phyloP scores from a whole-genome alignment of 2,329 filamentous ascomycete species.

The Fusarium luffae region DNA sequence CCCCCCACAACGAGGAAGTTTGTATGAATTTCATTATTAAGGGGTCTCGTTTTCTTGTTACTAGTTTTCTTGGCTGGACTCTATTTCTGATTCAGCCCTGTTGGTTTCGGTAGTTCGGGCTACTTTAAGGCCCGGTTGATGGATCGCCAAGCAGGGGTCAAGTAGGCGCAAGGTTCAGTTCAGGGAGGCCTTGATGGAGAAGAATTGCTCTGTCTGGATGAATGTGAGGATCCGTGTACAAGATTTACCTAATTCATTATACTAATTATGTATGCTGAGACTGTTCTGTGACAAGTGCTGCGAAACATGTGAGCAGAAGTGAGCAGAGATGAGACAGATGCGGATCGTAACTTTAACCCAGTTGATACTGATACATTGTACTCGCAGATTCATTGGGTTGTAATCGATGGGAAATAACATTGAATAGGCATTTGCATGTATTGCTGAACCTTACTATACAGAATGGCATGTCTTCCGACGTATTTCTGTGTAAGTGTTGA shows the following conservation, averaged over 20 bases:
- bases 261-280: conserved; percentile 21
- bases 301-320: background rate
- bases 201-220: conserved; percentile 1
- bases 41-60: conserved; percentile 15
- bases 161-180: background rate
- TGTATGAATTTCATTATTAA: background rate
- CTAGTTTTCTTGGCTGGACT: conserved; percentile 21
- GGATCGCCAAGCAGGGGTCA: conserved; percentile 12
- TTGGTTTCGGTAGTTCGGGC: conserved; percentile 36
- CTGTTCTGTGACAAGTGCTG: conserved; percentile 3
- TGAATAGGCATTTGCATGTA: background rate
- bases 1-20: background rate
- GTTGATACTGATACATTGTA: background rate
- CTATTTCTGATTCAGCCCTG: conserved; percentile 35
- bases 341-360: conserved; percentile 5
- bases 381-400: background rate
- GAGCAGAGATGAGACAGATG: conserved; percentile 6
- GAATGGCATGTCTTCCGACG: background rate
- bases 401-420: background rate
- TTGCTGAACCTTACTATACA: background rate
- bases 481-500: too few relatives aligned
- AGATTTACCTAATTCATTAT: conserved; percentile 21
- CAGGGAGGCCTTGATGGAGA: background rate
- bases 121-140: conserved; percentile 13
- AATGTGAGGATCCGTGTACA: conserved; percentile 18